These are phyloP conservation scores for Alternaria novae-zelandiae DNA, from an alignment of 2,329 filamentous ascomycete species.

Conservation along the genomic window DNA sequence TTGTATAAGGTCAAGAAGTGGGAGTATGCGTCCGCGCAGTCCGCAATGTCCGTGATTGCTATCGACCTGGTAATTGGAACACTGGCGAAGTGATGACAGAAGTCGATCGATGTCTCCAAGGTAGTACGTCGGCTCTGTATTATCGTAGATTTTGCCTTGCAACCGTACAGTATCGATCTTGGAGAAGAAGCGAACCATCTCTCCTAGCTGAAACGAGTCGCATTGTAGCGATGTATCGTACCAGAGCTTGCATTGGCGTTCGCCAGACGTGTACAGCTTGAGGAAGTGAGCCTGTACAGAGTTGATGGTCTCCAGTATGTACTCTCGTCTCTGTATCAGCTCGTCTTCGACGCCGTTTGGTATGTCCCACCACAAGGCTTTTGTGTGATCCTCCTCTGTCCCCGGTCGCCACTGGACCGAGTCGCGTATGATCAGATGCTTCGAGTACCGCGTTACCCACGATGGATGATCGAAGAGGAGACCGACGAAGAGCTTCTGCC, in stretches of 20 bases:
- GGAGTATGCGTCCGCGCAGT: constrained; percentile 68
- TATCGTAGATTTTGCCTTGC: constrained; percentile 51
- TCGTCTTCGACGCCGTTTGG: constrained; percentile 74
- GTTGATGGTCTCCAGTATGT: constrained; percentile 71
- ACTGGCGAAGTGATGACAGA: constrained; percentile 67
- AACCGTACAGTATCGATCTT: constrained; percentile 67
- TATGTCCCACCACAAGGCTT: constrained; percentile 74
- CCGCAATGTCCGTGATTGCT: constrained; percentile 76
- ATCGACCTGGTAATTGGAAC: constrained; percentile 76
- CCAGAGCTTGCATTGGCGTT: constrained; percentile 72
- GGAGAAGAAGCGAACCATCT: constrained; percentile 75
- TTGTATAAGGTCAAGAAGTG: constrained; percentile 69
- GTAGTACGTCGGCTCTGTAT: constrained; percentile 56
- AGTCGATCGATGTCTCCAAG: constrained; percentile 67
- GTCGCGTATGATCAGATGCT: constrained; percentile 70
- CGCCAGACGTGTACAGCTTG: constrained; percentile 69
- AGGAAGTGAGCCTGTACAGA: constrained; percentile 74
- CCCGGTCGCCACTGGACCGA: constrained; percentile 63
- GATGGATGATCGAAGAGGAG: constrained; percentile 68
- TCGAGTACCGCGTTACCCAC: constrained; percentile 67
- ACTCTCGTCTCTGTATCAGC: constrained; percentile 68
- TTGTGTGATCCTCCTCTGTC: constrained; percentile 46
- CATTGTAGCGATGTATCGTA: constrained; percentile 76
- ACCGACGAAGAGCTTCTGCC: constrained; percentile 73
- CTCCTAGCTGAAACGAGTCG: constrained; percentile 79